These are phyloP conservation scores for Cynara cardunculus DNA, from an alignment of 129 eudicot genomes.

Conservation along the genomic window DNA sequence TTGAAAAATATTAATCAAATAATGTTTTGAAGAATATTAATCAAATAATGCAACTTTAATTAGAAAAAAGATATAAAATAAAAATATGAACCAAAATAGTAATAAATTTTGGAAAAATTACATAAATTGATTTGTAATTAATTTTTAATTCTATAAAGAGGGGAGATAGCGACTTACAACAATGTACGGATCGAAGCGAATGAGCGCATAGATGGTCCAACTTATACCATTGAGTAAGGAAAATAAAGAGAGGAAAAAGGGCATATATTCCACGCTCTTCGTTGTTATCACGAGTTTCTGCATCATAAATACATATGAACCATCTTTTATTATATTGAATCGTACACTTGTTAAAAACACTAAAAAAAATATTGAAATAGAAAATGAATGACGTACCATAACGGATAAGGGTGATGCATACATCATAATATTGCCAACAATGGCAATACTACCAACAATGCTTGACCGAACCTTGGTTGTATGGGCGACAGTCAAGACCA, in stretches of 20 bases:
- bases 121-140: no score
- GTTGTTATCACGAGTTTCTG: slow-evolving; percentile 82
- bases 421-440: slow-evolving; percentile 64
- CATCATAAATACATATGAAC: slow-evolving; percentile 10
- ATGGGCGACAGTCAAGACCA: slow-evolving; percentile 49
- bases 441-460: slow-evolving; percentile 61
- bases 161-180: slow-evolving; percentile 34
- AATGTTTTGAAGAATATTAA: background rate
- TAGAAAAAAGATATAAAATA: no score
- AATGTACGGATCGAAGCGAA: slow-evolving; percentile 65
- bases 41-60: background rate
- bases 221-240: slow-evolving; percentile 62
- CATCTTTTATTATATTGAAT: background rate
- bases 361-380: background rate
- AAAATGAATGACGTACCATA: slow-evolving; percentile 47
- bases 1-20: background rate
- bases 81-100: background rate
- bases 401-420: slow-evolving; percentile 86
- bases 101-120: background rate
- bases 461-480: slow-evolving; percentile 44
- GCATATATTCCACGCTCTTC: slow-evolving; percentile 90
- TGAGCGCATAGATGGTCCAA: slow-evolving; percentile 77
- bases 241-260: slow-evolving; percentile 65
- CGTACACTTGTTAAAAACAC: background rate
- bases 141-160: background rate